Conservation (phyloP, 441 rosid species). For the Erodium texanum region DNA sequence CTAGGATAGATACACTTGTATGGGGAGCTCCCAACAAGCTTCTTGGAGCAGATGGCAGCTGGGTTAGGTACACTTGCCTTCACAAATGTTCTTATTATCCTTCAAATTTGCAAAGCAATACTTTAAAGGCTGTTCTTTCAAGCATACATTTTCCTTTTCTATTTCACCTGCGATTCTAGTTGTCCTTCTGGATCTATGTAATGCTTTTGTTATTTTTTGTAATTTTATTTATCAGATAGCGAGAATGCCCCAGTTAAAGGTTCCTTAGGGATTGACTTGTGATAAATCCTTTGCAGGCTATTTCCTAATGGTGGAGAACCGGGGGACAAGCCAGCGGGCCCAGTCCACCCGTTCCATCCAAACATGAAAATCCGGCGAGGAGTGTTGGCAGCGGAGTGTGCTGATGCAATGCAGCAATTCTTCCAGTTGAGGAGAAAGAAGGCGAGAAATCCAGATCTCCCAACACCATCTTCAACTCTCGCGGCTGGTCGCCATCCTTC, state of each 20-base stretch:
- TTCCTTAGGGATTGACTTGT: neutral
- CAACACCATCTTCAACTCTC: conserved; percentile 41
- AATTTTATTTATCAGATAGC: too few species aligned
- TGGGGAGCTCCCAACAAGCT: conserved; percentile 99
- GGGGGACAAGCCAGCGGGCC: conserved; percentile 62
- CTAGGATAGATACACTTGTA: conserved; percentile 72
- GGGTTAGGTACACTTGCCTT: conserved; percentile 55
- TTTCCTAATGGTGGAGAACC: conserved; percentile 46
- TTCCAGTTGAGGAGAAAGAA: conserved; percentile 85
- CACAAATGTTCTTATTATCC: neutral
- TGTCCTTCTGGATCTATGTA: too few species aligned
- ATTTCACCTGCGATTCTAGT: neutral
- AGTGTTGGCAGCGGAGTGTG: conserved; percentile 67
- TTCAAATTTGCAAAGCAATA: neutral
- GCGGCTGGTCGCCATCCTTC: conserved; percentile 47
- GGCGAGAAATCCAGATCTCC: conserved; percentile 35
- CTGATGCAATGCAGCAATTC: conserved; percentile 82
- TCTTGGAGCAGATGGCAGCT: conserved; percentile 98
- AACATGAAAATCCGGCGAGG: conserved; percentile 77
- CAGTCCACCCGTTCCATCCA: conserved; percentile 90
- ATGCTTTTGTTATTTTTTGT: too few species aligned
- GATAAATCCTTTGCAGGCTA: conserved; percentile 39
- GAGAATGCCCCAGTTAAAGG: too few species aligned
- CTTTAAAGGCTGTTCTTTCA: neutral
- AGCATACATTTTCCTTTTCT: neutral